Base-by-base conservation (phyloP, 805 yeast species). In the Spathaspora hagerdaliae region DNA sequence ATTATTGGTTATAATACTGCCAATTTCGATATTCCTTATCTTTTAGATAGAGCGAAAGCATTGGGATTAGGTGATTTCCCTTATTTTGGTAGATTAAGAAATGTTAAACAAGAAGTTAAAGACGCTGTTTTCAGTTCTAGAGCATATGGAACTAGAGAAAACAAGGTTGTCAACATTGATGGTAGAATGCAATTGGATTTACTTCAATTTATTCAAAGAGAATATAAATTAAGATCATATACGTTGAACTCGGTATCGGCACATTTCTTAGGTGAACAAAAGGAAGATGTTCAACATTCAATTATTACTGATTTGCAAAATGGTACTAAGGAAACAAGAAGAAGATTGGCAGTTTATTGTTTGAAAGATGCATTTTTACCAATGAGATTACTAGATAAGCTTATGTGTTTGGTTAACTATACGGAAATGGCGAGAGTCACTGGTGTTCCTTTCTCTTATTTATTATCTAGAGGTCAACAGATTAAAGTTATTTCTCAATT, bases 401-500 rank as follows among this genome's bases (percentile, higher is more conserved):
- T 94, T 44, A 95, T 94, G 99, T 90, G 97, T 56, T 73, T 94
- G 49, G 96, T 95, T 49, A 94, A 94, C 59, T 94, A 94, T 66
- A 92, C 97, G 0, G 99, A 94, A 67, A 94, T 94, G 99, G 97
- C 99, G 1, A 84, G 99, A 71, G 99, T 94, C 27, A 94, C 99
- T 0, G 99, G 99, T 53, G 98, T 94, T 9, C 99, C 99, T 0
- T 89, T 94, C 58, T 85, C 97, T 1, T 92, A 82, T 59, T 74
- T 94, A 50, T 69, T 94, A 38, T 64, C 95, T 12, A 79, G 99
- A 60, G 99, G 99, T 35, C 99, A 94, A 70, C 99, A 95, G 66
- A 92, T 94, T 64, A 94, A 94, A 64, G 99, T 94, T 58, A 82
- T 94, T 41, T 91, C 98, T 0, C 99, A 94, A 68, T 73, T 94